These are phyloP conservation scores for Teratosphaeria viscida DNA, from an alignment of 2,329 filamentous ascomycete species.

Conservation along the genomic window DNA sequence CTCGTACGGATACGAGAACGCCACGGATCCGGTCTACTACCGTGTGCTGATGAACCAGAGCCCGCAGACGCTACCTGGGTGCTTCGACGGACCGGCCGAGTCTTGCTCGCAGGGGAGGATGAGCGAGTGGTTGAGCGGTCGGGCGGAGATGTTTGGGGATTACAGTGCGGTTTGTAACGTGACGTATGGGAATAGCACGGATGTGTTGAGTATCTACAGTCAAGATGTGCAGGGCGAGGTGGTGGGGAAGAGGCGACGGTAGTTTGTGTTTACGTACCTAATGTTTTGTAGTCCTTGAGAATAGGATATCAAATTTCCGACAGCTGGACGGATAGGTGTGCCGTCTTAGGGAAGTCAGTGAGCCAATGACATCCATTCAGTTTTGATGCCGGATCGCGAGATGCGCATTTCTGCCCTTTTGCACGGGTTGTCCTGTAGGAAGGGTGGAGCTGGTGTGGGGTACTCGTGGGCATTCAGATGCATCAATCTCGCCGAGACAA, in stretches of 20 bases:
- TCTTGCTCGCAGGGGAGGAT: slow-evolving; percentile 39
- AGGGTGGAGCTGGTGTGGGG: no score
- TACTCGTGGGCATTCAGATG: no score
- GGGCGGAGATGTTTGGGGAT: slow-evolving; percentile 34
- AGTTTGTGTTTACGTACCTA: not conserved
- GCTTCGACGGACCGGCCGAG: slow-evolving; percentile 40
- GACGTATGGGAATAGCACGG: slow-evolving; percentile 33
- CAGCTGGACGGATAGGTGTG: no score
- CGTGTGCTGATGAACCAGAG: slow-evolving; percentile 42
- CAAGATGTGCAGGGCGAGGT: slow-evolving; percentile 5
- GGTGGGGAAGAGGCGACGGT: not conserved
- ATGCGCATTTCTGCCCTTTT: no score
- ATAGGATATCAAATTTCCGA: no score
- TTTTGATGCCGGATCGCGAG: no score
- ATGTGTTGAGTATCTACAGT: slow-evolving; percentile 23
- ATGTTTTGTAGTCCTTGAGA: no score
- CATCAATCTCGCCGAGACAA: no score
- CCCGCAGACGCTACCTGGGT: slow-evolving; percentile 39
- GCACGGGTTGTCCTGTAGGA: no score
- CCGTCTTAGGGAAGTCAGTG: no score
- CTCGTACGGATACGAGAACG: slow-evolving; percentile 44
- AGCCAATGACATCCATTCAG: no score
- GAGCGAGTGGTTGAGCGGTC: slow-evolving; percentile 31
- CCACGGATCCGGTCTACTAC: slow-evolving; percentile 32
- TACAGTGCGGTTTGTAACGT: slow-evolving; percentile 35